Percentiles rank a stretch among this genome's conserved stretches.
Conservation (phyloP, 345 rosid species). For the Aquilaria yunnanensis region DNA sequence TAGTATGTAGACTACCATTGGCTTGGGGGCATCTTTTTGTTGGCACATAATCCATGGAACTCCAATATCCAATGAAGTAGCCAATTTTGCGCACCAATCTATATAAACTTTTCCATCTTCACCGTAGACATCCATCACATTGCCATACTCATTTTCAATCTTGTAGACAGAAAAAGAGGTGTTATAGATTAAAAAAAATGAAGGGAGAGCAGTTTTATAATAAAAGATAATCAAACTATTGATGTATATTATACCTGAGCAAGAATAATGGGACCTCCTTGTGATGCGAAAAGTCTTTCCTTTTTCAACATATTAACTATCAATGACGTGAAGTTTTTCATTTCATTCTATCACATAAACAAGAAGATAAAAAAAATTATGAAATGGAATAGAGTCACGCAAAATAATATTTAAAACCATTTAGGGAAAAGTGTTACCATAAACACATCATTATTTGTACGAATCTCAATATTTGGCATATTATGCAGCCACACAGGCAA, state of each 20-base stretch:
- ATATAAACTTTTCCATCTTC: not conserved
- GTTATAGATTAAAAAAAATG: too few relatives aligned
- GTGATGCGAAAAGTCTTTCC: slow-evolving; percentile 10
- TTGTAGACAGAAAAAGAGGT: not conserved
- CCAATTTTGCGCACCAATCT: slow-evolving; percentile 28
- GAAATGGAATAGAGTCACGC: not conserved
- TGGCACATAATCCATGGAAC: slow-evolving; percentile 67
- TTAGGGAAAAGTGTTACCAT: slow-evolving; percentile 22
- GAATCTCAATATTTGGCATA: slow-evolving; percentile 24
- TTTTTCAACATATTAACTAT: not conserved
- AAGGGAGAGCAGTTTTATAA: too few relatives aligned
- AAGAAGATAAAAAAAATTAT: not conserved
- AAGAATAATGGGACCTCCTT: slow-evolving; percentile 12
- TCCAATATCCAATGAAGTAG: slow-evolving; percentile 29
- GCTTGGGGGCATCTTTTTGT: slow-evolving; percentile 36
- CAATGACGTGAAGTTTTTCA: slow-evolving; percentile 5
- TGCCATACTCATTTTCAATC: slow-evolving; percentile 2
- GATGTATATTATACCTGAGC: not conserved
- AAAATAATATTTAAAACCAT: too few relatives aligned
- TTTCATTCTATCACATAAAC: not conserved
- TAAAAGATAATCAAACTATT: too few relatives aligned
- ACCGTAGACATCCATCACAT: not conserved
- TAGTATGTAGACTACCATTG: slow-evolving; percentile 23
- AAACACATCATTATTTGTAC: slow-evolving; percentile 33
- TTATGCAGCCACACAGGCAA: slow-evolving; percentile 61